These are phyloP conservation scores for Aspergillus pseudonomiae DNA, from an alignment of 2,329 filamentous ascomycete genomes.

Conservation along the genomic window DNA sequence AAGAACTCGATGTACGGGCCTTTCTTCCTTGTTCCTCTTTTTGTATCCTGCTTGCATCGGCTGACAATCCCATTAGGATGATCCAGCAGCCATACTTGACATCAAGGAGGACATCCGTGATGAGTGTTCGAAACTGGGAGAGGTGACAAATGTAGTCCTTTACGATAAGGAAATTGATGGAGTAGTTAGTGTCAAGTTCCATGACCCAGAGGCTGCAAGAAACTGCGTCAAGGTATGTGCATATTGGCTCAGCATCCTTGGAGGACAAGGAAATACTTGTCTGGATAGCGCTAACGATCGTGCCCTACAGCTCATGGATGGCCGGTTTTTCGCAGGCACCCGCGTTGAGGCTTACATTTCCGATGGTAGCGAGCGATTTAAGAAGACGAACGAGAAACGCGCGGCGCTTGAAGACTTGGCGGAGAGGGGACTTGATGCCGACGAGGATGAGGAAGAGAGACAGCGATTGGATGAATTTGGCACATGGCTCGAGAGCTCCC, in stretches of 20 bases:
- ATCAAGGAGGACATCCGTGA: constrained; percentile 94
- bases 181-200: constrained; percentile 82
- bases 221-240: constrained; percentile 64
- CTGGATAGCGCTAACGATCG: constrained; percentile 10
- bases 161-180: constrained; percentile 86
- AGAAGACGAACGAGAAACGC: constrained; percentile 61
- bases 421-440: constrained; percentile 47
- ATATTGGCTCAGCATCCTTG: neutral
- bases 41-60: neutral
- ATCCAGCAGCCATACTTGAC: constrained; percentile 79
- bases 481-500: constrained; percentile 47
- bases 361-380: constrained; percentile 72
- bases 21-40: neutral
- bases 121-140: constrained; percentile 82
- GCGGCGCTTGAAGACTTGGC: constrained; percentile 49
- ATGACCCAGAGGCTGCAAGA: constrained; percentile 68
- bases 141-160: constrained; percentile 86
- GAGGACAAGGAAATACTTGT: neutral
- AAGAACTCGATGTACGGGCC: constrained; percentile 67
- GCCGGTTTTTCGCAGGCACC: constrained; percentile 75
- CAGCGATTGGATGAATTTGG: constrained; percentile 52
- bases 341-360: constrained; percentile 72
- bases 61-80: constrained; percentile 56
- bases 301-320: constrained; percentile 65
- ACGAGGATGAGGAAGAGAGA: constrained; percentile 47